Conservation (phyloP, 148 eudicot species). For the Fagopyrum homotropicum region DNA sequence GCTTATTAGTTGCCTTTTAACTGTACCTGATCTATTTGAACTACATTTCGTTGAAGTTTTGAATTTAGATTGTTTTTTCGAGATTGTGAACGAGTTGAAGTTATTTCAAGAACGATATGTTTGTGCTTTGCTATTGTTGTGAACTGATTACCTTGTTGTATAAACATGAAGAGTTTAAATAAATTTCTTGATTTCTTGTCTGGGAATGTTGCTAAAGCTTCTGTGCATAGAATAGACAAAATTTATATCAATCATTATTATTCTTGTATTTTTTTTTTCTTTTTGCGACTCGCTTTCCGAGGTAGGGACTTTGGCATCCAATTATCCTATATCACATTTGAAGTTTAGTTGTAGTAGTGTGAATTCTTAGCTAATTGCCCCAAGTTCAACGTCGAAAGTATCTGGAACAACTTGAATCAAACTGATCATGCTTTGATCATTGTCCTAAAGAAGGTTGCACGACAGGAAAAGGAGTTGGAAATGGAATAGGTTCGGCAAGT, state of each 20-base stretch:
- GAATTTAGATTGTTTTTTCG: no score
- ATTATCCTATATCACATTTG: not conserved
- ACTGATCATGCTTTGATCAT: not conserved
- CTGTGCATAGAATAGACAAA: not conserved
- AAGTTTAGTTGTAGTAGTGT: not conserved
- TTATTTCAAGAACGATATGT: not conserved
- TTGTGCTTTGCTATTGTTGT: not conserved
- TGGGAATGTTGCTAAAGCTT: not conserved
- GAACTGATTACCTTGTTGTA: not conserved
- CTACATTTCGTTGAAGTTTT: not conserved
- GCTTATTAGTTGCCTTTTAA: not conserved
- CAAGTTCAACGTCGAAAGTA: not conserved
- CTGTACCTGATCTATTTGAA: not conserved
- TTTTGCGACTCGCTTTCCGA: not conserved
- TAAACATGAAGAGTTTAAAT: not conserved
- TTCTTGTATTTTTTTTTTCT: not conserved
- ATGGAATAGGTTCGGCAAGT: not conserved
- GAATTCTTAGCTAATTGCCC: not conserved
- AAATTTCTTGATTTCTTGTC: not conserved
- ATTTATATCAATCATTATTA: not conserved
- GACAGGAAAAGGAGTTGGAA: not conserved
- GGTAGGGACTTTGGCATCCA: not conserved
- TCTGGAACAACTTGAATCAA: not conserved
- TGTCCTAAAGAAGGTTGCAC: not conserved
- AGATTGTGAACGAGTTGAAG: not conserved